Percentiles rank a stretch among this genome's conserved stretches.
Conservation (phyloP, 2,329 filamentous ascomycete species). For the Erysiphe pulchra region DNA sequence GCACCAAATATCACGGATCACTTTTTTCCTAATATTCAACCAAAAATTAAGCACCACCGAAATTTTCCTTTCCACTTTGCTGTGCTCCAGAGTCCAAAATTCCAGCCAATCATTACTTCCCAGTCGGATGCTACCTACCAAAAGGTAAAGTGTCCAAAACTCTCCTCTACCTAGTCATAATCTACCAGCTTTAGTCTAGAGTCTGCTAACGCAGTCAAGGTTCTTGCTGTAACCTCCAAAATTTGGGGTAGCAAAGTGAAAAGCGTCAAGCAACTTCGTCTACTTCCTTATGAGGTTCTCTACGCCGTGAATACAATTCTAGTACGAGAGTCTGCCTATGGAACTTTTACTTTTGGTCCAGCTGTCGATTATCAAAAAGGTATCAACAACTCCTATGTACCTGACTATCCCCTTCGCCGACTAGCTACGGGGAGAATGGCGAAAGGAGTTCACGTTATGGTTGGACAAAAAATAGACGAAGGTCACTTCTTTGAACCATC, state of each 20-base stretch:
- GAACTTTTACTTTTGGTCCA: not conserved
- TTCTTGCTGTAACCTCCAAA: slow-evolving; percentile 2
- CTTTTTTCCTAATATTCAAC: not conserved
- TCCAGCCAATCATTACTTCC: not conserved
- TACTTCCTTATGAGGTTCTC: not conserved
- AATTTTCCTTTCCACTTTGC: slow-evolving; percentile 18
- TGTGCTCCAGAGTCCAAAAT: slow-evolving; percentile 11
- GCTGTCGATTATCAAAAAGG: slow-evolving; percentile 1
- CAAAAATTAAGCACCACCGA: slow-evolving; percentile 1
- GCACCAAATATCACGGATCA: slow-evolving; percentile 10
- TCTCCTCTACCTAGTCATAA: too few species aligned
- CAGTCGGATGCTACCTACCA: not conserved
- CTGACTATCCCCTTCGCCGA: not conserved
- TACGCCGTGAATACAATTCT: not conserved
- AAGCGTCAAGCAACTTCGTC: not conserved
- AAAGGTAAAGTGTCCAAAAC: too few species aligned
- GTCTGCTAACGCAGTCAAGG: not conserved
- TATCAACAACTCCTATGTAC: slow-evolving; percentile 7
- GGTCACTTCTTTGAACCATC: not conserved
- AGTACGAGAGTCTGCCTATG: not conserved
- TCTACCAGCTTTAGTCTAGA: too few species aligned
- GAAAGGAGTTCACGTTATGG: not conserved
- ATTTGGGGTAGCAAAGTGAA: slow-evolving; percentile 2
- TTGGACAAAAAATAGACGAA: not conserved
- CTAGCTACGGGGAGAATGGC: not conserved